These are phyloP conservation scores for Phaeophleospora eucalypticola DNA, from an alignment of 2,329 filamentous ascomycete species.

Conservation along the genomic window DNA sequence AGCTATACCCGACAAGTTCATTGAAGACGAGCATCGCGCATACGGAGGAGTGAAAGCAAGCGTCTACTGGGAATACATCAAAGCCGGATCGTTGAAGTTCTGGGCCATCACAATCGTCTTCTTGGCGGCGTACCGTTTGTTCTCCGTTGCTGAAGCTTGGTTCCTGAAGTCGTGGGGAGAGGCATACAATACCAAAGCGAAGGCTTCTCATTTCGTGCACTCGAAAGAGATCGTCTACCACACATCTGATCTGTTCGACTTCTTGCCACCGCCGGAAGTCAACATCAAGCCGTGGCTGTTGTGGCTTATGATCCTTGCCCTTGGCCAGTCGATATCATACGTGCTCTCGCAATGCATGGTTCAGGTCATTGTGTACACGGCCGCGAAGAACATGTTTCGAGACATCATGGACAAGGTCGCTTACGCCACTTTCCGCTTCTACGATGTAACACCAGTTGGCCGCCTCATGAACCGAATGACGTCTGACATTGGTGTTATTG, in stretches of 20 bases:
- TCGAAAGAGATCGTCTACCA: conserved; percentile 12
- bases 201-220: conserved; percentile 13
- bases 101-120: conserved; percentile 65
- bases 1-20: conserved; percentile 67
- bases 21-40: conserved; percentile 70
- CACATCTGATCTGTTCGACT: conserved; percentile 39
- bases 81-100: conserved; percentile 69
- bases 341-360: conserved; percentile 63
- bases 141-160: conserved; percentile 66
- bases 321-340: conserved; percentile 56
- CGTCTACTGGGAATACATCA: conserved; percentile 83
- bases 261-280: conserved; percentile 61
- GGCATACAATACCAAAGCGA: conserved; percentile 51
- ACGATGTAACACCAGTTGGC: conserved; percentile 84
- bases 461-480: conserved; percentile 89
- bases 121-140: conserved; percentile 60
- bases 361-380: conserved; percentile 72
- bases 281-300: conserved; percentile 72
- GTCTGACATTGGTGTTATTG: conserved; percentile 82
- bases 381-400: conserved; percentile 70
- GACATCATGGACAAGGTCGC: conserved; percentile 69
- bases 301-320: conserved; percentile 63
- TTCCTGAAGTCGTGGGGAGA: conserved; percentile 87
- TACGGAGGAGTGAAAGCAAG: conserved; percentile 69
- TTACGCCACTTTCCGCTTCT: conserved; percentile 80